A percentile compares a stretch with the other conserved stretches of the same genome.
Evolutionary conservation across 2,329 filamentous ascomycete genomes (phyloP).

Genomic region (Ophiostoma angusticollis): DNA sequence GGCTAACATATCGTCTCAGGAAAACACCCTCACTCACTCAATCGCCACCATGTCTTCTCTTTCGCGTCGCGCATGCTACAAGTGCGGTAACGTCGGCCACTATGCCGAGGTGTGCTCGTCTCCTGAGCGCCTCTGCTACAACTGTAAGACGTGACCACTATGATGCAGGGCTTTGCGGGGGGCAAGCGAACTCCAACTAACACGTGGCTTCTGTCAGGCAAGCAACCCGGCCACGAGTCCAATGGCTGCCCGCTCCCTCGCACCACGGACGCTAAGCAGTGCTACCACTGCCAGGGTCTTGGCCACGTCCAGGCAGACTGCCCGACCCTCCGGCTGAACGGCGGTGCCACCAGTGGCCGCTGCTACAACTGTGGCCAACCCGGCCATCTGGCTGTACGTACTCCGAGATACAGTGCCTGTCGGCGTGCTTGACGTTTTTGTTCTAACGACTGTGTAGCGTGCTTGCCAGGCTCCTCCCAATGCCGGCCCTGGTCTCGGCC

Average conservation of each 20-base stretch:
- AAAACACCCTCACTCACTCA: slow-evolving; percentile 15
- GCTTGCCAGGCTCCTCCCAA: slow-evolving; percentile 68
- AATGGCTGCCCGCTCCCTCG: slow-evolving; percentile 93
- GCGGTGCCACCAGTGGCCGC: slow-evolving; percentile 65
- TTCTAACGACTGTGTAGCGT: slow-evolving; percentile 35
- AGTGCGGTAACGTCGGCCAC: slow-evolving; percentile 72
- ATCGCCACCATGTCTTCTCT: slow-evolving; percentile 56
- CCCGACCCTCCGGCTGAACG: slow-evolving; percentile 86
- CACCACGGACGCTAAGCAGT: slow-evolving; percentile 98
- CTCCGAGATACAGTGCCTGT: too few species aligned
- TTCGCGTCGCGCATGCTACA: slow-evolving; percentile 73
- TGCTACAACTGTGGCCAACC: slow-evolving; percentile 96
- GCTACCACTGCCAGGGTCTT: slow-evolving; percentile 98
- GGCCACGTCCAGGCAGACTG: slow-evolving; percentile 98
- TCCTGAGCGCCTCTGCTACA: slow-evolving; percentile 97
- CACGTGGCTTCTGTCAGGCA: slow-evolving; percentile 36
- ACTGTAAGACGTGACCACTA: slow-evolving; percentile 84
- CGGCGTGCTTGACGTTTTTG: slow-evolving; percentile 2
- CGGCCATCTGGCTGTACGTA: slow-evolving; percentile 76
- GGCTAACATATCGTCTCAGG: not conserved
- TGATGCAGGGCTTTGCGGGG: too few species aligned
- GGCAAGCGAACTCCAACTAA: slow-evolving; percentile 13
- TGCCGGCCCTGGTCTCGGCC: slow-evolving; percentile 45
- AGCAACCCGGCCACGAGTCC: slow-evolving; percentile 89
- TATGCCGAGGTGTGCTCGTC: slow-evolving; percentile 89